These are phyloP conservation scores for Phytophthora aleatoria DNA, from an alignment of 352 stramenopile species.

Conservation along the genomic window DNA sequence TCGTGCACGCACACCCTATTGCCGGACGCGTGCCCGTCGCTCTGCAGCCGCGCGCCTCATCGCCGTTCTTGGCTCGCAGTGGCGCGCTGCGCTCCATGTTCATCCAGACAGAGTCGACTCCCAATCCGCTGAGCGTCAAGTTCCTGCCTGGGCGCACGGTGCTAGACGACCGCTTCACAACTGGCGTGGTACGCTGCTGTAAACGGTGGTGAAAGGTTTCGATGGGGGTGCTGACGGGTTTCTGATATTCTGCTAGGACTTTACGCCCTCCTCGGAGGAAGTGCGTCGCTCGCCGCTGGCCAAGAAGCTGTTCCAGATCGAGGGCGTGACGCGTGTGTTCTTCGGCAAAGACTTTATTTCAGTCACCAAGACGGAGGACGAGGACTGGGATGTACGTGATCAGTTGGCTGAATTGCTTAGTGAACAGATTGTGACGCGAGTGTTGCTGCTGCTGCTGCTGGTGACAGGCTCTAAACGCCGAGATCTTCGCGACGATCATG, in stretches of 20 bases:
- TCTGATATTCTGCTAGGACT: constrained; percentile 58
- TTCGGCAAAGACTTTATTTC: constrained; percentile 98
- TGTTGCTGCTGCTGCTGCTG: constrained; percentile 4
- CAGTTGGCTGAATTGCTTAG: background rate
- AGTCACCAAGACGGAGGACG: constrained; percentile 95
- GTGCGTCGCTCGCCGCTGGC: constrained; percentile 93
- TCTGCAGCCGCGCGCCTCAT: constrained; percentile 5
- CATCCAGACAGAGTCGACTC: constrained; percentile 98
- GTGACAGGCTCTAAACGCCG: constrained; percentile 74
- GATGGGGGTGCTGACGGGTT: background rate
- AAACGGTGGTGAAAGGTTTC: background rate
- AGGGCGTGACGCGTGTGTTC: constrained; percentile 96
- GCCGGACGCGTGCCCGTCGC: background rate
- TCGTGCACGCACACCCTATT: constrained; percentile 20
- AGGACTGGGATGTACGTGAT: constrained; percentile 91
- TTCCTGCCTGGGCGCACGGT: constrained; percentile 94
- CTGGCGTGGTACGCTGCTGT: constrained; percentile 51
- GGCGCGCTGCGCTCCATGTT: constrained; percentile 93
- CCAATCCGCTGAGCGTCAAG: constrained; percentile 98
- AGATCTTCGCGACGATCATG: constrained; percentile 98
- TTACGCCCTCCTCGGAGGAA: constrained; percentile 83
- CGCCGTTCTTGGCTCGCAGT: constrained; percentile 33
- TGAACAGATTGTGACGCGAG: background rate
- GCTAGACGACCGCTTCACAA: constrained; percentile 90
- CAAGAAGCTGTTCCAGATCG: constrained; percentile 96